phyloP scores from a whole-genome alignment of 306 rosid species.

The Rubus idaeus region DNA sequence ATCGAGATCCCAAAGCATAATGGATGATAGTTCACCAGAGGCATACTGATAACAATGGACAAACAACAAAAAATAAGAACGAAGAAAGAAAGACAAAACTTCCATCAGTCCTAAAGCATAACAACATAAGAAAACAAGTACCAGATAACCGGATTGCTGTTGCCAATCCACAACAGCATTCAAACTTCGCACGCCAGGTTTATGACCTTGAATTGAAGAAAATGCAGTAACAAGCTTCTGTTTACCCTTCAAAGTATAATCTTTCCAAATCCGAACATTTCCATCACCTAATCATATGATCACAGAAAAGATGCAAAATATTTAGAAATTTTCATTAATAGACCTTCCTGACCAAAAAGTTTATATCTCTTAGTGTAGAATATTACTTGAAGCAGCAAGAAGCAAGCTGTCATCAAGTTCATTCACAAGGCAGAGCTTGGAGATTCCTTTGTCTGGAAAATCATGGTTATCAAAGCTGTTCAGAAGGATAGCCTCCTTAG shows the following conservation, averaged over 20 bases:
- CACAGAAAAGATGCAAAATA: conserved; percentile 17
- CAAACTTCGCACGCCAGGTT: conserved; percentile 76
- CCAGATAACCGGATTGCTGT: conserved; percentile 95
- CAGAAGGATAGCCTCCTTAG: conserved; percentile 73
- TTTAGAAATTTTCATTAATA: conserved; percentile 14
- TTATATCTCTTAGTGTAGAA: conserved; percentile 24
- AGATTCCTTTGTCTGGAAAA: conserved; percentile 88
- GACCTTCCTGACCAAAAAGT: conserved; percentile 5
- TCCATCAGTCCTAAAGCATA: neutral
- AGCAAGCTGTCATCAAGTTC: conserved; percentile 97
- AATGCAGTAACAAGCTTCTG: conserved; percentile 97
- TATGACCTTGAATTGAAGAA: conserved; percentile 87
- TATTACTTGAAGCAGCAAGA: conserved; percentile 92
- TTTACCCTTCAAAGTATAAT: conserved; percentile 67
- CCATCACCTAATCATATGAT: conserved; percentile 67
- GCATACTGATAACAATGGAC: conserved; percentile 64
- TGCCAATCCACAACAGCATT: conserved; percentile 99
- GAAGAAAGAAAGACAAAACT: neutral
- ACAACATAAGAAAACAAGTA: conserved; percentile 34
- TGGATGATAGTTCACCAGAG: conserved; percentile 76
- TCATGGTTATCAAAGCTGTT: conserved; percentile 92
- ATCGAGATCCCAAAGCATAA: conserved; percentile 89
- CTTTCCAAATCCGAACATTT: conserved; percentile 90
- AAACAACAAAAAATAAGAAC: conserved; percentile 9
- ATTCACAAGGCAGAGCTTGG: conserved; percentile 89